A percentile compares a stretch with the other conserved stretches of the same genome.
These are phyloP conservation scores for Euphorbia corollata DNA, from an alignment of 441 rosid genomes.

Conservation along the genomic window DNA sequence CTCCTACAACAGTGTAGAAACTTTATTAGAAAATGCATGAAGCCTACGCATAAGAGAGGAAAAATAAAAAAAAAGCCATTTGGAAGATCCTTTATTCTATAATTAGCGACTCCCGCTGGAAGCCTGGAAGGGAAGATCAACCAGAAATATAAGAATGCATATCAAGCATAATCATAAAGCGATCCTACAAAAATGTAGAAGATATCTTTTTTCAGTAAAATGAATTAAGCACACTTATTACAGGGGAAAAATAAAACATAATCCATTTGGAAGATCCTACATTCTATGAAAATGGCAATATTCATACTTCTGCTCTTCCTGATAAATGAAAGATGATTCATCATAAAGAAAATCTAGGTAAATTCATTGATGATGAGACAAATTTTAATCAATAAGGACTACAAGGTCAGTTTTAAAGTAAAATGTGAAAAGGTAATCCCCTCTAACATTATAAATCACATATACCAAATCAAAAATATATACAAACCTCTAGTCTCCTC, in stretches of 20 bases:
- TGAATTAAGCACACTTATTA: not conserved
- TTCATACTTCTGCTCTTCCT: not conserved
- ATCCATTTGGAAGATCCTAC: not conserved
- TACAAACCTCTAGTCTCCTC: not conserved
- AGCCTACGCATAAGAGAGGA: not conserved
- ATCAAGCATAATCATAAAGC: constrained; percentile 6
- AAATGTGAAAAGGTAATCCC: not conserved
- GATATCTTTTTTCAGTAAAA: too few species aligned
- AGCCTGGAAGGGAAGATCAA: constrained; percentile 57
- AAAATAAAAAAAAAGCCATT: not conserved
- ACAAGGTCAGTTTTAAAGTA: not conserved
- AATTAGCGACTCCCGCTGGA: constrained; percentile 46
- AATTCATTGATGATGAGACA: not conserved
- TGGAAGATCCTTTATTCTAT: not conserved
- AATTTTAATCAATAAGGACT: not conserved
- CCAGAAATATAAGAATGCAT: constrained; percentile 16
- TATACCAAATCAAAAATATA: not conserved
- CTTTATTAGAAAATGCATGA: not conserved
- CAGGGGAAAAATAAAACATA: not conserved
- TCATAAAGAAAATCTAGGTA: not conserved
- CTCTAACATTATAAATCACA: constrained; percentile 1
- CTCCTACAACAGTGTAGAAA: not conserved
- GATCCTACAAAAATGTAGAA: not conserved
- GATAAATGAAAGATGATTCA: not conserved
- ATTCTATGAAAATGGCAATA: not conserved